These are phyloP conservation scores for Leptographium wingfieldii DNA, from an alignment of 2,329 filamentous ascomycete genomes.

Conservation along the genomic window DNA sequence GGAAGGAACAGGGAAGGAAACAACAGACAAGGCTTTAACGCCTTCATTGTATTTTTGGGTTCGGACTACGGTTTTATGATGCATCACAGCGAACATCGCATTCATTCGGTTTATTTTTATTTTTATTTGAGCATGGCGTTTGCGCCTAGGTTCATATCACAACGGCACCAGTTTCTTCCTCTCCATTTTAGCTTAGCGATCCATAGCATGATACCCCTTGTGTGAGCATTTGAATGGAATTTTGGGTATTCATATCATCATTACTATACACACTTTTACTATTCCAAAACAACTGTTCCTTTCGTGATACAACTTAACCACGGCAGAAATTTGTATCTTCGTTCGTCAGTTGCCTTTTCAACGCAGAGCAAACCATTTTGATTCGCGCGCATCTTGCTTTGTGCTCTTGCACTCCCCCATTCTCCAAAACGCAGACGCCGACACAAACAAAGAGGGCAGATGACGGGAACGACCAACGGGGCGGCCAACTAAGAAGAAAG, in stretches of 20 bases:
- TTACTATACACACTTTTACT: neutral
- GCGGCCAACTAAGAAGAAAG: neutral
- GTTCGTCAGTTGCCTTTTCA: neutral
- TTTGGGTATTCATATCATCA: neutral
- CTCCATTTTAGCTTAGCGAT: neutral
- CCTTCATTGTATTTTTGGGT: neutral
- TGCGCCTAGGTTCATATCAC: no score
- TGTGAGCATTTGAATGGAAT: neutral
- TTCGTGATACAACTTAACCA: neutral
- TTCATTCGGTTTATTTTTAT: neutral
- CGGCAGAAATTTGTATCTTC: no score
- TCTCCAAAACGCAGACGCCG: neutral
- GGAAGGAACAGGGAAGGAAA: neutral
- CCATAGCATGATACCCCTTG: constrained; percentile 2
- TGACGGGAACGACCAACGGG: neutral
- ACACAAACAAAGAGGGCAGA: neutral
- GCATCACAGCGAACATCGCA: neutral
- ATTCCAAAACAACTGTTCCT: neutral
- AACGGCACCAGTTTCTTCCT: neutral
- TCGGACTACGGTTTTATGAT: neutral
- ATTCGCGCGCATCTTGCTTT: neutral
- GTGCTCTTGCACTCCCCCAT: neutral
- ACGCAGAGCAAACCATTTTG: no score
- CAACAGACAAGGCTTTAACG: neutral
- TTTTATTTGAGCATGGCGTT: neutral